Evolutionary conservation across 1,139 yeast species (phyloP).

Genomic region (Taphrina populina): DNA sequence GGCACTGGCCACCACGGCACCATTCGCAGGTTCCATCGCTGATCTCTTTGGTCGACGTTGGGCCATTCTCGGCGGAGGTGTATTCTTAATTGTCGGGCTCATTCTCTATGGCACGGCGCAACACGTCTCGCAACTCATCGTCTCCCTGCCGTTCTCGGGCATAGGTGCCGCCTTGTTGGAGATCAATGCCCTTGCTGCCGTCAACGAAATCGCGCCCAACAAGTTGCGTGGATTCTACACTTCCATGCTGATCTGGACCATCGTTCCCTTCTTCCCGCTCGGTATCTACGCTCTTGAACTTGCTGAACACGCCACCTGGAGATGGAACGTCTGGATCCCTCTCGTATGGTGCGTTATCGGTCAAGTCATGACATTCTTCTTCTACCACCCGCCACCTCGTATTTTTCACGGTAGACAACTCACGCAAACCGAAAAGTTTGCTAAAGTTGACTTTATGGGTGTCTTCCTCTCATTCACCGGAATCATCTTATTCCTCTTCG

Average conservation of each 20-base stretch:
- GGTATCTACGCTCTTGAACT: conserved; percentile 22
- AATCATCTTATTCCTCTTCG: conserved; percentile 28
- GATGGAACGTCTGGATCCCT: conserved; percentile 29
- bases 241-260: conserved; percentile 32
- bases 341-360: conserved; percentile 29
- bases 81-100: conserved; percentile 59
- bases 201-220: conserved; percentile 32
- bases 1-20: conserved; percentile 43
- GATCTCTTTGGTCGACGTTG: conserved; percentile 63
- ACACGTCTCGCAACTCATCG: conserved; percentile 9
- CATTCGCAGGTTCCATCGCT: conserved; percentile 57
- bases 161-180: conserved; percentile 28
- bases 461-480: conserved; percentile 14
- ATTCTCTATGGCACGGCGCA: conserved; percentile 49
- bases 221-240: conserved; percentile 30
- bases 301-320: conserved; percentile 27
- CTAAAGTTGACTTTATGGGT: conserved; percentile 16
- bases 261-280: conserved; percentile 24
- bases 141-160: conserved; percentile 16
- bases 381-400: conserved; percentile 32
- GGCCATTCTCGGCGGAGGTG: conserved; percentile 54
- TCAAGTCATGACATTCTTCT: conserved; percentile 29
- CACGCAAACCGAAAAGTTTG: conserved; percentile 6
- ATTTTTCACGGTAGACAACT: conserved; percentile 14
- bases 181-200: conserved; percentile 28